Percentiles rank a stretch among this genome's conserved stretches.
phyloP scores from a whole-genome alignment of 2,329 filamentous ascomycete genomes.

The Exophiala alcalophila region DNA sequence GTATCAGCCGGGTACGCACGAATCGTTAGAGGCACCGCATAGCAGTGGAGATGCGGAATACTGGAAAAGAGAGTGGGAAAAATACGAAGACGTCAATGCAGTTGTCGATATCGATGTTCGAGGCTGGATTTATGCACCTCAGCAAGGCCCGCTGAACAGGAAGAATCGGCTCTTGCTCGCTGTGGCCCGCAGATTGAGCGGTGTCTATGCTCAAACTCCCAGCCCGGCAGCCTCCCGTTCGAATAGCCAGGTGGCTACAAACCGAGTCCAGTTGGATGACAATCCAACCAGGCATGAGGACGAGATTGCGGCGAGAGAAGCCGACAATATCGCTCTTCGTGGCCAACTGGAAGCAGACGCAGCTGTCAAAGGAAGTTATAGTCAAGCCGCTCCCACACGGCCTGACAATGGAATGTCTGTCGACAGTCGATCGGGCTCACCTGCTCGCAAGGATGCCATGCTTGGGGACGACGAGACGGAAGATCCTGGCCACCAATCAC shows the following conservation, averaged over 20 bases:
- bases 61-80: slow-evolving; percentile 75
- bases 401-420: slow-evolving; percentile 36
- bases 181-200: slow-evolving; percentile 80
- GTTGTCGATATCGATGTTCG: slow-evolving; percentile 91
- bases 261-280: slow-evolving; percentile 42
- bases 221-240: slow-evolving; percentile 45
- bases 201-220: slow-evolving; percentile 66
- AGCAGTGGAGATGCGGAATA: slow-evolving; percentile 64
- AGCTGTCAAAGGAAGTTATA: slow-evolving; percentile 67
- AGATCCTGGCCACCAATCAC: slow-evolving; percentile 33
- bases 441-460: slow-evolving; percentile 10
- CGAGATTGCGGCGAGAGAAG: slow-evolving; percentile 70
- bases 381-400: slow-evolving; percentile 38
- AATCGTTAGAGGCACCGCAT: slow-evolving; percentile 42
- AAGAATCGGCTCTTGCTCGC: slow-evolving; percentile 85
- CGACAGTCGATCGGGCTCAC: slow-evolving; percentile 30
- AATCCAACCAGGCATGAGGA: slow-evolving; percentile 56
- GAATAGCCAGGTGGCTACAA: slow-evolving; percentile 41
- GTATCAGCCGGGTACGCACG: slow-evolving; percentile 31
- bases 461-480: slow-evolving; percentile 28
- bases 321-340: slow-evolving; percentile 69
- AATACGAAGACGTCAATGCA: slow-evolving; percentile 75
- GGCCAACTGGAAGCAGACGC: slow-evolving; percentile 69
- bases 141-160: slow-evolving; percentile 77
- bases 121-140: slow-evolving; percentile 91